Base-by-base conservation (phyloP, 139 green algal species). In the Edaphochlamys debaryana region DNA sequence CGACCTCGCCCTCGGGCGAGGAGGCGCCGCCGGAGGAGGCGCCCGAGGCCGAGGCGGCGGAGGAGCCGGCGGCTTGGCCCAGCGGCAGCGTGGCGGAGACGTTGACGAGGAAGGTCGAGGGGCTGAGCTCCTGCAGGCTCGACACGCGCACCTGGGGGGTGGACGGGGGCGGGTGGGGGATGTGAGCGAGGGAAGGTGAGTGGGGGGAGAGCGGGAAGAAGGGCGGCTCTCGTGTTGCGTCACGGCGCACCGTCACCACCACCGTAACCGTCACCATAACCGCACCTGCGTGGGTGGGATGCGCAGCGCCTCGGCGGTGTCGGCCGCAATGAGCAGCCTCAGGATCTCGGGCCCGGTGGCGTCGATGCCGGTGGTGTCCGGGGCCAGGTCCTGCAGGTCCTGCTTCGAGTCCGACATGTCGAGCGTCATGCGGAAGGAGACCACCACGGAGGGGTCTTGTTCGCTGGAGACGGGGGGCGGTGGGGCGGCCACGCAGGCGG, bases 91-190 rank as follows among this genome's bases (percentile, higher is more conserved):
- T 83, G n/a, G 77, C 77, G 34, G 77, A 83, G 6, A 83, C 63
- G 62, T 83, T 83, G 77, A 83, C 77, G 15, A 83, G 64, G 77
- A 67, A 83, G 45, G 63, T 20, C 19, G 64, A 67, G 45, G 77
- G 63, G 40, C 60, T 71, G 13, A 81, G 4, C 38, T 81, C 75
- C n/a, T 58, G 48, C 25, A 81, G 60, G 15, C 30, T 63, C 27
- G 19, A 20, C 30, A 81, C 75, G 60, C n/a, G 75, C n/a, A 81
- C 75, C 75, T 81, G 40, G 2, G 67, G 67, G 34, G 2, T 3
- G 37, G 64, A 36, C 5, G 7, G 22, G 60, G 5, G 30, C 29
- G 29, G 25, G 6, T 40, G 29, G 5, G 4, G 17, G 56, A 22
- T 32, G 20, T 64, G 56, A 15, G 11, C 48, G 48, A 54, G 48